phyloP scores from a whole-genome alignment of 1,284 basidiomycete species.

The Leccinum subspadiceum region DNA sequence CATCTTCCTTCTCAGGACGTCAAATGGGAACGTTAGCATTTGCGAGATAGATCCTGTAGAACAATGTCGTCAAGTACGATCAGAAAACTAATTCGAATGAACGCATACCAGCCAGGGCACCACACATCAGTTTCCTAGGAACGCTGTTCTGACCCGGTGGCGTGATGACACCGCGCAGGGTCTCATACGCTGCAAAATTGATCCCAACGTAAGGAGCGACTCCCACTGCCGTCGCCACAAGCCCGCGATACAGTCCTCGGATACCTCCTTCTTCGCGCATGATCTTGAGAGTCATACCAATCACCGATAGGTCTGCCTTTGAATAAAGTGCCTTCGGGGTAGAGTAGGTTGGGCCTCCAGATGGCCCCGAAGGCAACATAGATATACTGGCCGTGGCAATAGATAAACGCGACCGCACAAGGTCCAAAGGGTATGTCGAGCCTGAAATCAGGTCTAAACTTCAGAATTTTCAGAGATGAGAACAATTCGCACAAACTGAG shows the following conservation, averaged over 20 bases:
- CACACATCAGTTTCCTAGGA: constrained; percentile 67
- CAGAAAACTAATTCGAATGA: constrained; percentile 1
- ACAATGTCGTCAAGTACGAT: constrained; percentile 9
- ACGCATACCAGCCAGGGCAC: constrained; percentile 66
- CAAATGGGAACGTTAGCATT: constrained; percentile 94
- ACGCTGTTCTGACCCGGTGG: constrained; percentile 71
- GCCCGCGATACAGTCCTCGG: constrained; percentile 83
- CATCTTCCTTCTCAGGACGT: constrained; percentile 93
- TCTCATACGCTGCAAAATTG: constrained; percentile 81
- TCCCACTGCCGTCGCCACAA: constrained; percentile 85
- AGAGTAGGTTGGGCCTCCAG: constrained; percentile 30
- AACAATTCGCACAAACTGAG: constrained; percentile 65
- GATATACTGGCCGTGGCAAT: constrained; percentile 84
- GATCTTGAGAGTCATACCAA: constrained; percentile 88
- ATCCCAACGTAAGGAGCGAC: constrained; percentile 93
- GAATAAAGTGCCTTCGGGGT: constrained; percentile 38
- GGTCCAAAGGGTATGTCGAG: constrained; percentile 90
- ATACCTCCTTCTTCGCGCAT: constrained; percentile 90
- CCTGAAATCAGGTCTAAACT: constrained; percentile 41
- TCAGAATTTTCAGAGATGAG: constrained; percentile 17
- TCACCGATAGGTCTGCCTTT: constrained; percentile 68
- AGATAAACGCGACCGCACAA: constrained; percentile 89
- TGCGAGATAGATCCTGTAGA: constrained; percentile 77
- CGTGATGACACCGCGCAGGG: constrained; percentile 67
- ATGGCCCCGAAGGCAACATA: constrained; percentile 21